Evolutionary conservation across 805 yeast species (phyloP).

Genomic region (Ogataea populi-albae): DNA sequence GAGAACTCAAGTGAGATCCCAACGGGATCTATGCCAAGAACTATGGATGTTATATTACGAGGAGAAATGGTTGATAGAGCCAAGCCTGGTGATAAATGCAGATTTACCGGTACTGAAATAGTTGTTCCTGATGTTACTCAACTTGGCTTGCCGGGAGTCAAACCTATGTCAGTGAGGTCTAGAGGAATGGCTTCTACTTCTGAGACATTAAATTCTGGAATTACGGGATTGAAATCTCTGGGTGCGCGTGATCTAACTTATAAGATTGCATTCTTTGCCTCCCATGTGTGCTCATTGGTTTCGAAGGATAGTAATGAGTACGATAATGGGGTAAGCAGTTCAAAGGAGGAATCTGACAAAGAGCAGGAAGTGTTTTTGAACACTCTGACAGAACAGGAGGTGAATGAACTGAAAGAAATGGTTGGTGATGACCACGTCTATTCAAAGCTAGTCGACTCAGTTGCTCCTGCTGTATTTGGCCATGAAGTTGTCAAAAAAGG

Average conservation of each 20-base stretch:
- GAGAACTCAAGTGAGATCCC: constrained; percentile 97
- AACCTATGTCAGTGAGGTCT: constrained; percentile 70
- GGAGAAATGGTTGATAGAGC: constrained; percentile 96
- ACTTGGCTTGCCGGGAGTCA: constrained; percentile 91
- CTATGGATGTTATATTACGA: constrained; percentile 84
- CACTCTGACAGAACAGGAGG: constrained; percentile 75
- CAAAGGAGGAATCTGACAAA: constrained; percentile 48
- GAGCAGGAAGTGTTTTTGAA: constrained; percentile 82
- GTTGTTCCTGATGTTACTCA: constrained; percentile 94
- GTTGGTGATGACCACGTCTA: constrained; percentile 85
- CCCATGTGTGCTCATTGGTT: constrained; percentile 73
- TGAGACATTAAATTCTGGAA: constrained; percentile 79
- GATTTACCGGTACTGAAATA: constrained; percentile 90
- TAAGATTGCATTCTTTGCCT: constrained; percentile 85
- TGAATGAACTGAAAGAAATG: constrained; percentile 83
- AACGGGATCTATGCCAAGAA: constrained; percentile 98
- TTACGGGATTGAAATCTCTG: constrained; percentile 81
- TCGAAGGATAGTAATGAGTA: constrained; percentile 33
- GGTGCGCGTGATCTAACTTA: constrained; percentile 95
- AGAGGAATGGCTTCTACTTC: constrained; percentile 49
- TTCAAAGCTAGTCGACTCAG: constrained; percentile 76
- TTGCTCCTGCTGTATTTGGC: constrained; percentile 96
- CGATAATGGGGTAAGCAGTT: constrained; percentile 7
- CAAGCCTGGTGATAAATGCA: constrained; percentile 95
- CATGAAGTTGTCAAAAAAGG: constrained; percentile 95